phyloP scores from a whole-genome alignment of 306 rosid genomes.

The Citrullus mucosospermus region DNA sequence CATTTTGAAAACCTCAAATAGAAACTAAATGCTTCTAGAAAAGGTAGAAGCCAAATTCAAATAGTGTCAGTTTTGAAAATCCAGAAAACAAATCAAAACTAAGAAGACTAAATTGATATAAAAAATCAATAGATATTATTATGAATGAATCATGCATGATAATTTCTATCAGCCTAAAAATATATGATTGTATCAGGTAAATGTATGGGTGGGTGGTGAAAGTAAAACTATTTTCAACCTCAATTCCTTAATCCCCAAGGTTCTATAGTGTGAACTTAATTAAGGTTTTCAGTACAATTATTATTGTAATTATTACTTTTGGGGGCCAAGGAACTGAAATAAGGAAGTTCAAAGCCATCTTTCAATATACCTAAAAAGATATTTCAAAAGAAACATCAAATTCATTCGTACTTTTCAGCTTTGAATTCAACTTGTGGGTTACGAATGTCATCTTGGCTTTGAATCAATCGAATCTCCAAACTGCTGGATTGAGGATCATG shows the following conservation, averaged over 20 bases:
- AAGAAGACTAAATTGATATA: neutral
- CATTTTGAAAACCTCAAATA: neutral
- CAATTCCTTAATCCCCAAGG: neutral
- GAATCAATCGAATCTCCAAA: conserved; percentile 67
- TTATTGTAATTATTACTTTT: neutral
- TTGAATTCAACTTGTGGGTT: conserved; percentile 31
- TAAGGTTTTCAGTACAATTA: neutral
- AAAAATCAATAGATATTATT: neutral
- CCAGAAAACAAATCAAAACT: neutral
- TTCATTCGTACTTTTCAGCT: conserved; percentile 45
- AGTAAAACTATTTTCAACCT: neutral
- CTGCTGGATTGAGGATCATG: conserved; percentile 60
- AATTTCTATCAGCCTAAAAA: neutral
- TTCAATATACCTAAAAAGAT: neutral
- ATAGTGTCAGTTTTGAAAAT: too few relatives aligned
- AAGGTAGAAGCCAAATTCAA: neutral
- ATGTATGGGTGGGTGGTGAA: neutral
- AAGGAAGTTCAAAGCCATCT: neutral
- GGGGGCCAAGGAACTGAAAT: neutral
- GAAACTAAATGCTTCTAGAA: neutral
- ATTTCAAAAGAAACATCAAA: neutral
- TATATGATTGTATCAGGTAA: neutral
- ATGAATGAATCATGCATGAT: neutral
- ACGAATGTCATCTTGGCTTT: conserved; percentile 69
- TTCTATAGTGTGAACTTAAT: neutral